These are phyloP conservation scores for Daedaleopsis nitida DNA, from an alignment of 768 basidiomycete species.

Conservation along the genomic window DNA sequence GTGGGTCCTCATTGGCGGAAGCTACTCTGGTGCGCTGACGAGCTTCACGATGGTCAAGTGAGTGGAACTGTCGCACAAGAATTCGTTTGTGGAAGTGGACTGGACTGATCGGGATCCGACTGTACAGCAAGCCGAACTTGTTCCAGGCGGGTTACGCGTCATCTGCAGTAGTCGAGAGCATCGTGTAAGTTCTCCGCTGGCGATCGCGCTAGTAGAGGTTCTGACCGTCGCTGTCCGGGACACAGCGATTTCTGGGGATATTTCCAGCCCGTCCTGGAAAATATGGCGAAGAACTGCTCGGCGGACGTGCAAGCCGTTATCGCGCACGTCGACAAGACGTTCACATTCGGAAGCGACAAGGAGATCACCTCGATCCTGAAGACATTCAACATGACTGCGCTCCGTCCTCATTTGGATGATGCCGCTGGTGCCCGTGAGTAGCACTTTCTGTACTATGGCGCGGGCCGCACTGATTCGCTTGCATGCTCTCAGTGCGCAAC, in stretches of 20 bases:
- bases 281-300: slow-evolving; percentile 75
- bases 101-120: not conserved
- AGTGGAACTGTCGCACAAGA: slow-evolving; percentile 21
- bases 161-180: slow-evolving; percentile 67
- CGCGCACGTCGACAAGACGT: slow-evolving; percentile 59
- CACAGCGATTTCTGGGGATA: slow-evolving; percentile 66
- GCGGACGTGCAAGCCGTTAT: slow-evolving; percentile 69
- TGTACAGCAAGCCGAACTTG: slow-evolving; percentile 52
- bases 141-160: slow-evolving; percentile 71
- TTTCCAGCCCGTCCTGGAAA: slow-evolving; percentile 67
- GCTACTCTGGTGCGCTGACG: slow-evolving; percentile 48
- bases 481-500: slow-evolving; percentile 35
- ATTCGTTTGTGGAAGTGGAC: not conserved
- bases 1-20: slow-evolving; percentile 47
- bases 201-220: not conserved
- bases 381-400: slow-evolving; percentile 56
- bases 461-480: not conserved
- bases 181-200: slow-evolving; percentile 34
- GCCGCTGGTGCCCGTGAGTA: slow-evolving; percentile 57
- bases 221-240: slow-evolving; percentile 1
- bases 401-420: slow-evolving; percentile 59
- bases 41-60: slow-evolving; percentile 74
- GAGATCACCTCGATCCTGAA: slow-evolving; percentile 59
- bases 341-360: slow-evolving; percentile 43
- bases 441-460: not conserved